phyloP scores from a whole-genome alignment of 352 stramenopile species.

The Saprolegnia diclina region DNA sequence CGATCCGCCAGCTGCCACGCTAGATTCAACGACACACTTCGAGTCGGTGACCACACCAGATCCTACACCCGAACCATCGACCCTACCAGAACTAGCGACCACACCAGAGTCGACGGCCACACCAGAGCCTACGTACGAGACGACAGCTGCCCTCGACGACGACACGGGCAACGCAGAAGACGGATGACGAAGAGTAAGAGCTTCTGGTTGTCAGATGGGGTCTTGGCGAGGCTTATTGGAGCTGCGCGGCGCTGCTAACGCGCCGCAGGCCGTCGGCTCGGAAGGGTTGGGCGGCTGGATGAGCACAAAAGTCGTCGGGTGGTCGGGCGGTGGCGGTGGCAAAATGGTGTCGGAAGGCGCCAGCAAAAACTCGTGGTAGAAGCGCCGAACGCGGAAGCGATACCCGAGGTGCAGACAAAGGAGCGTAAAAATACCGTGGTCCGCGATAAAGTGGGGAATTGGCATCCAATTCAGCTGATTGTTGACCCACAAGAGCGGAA shows the following conservation, averaged over 20 bases:
- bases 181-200: not conserved
- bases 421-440: slow-evolving; percentile 7
- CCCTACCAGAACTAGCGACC: no score
- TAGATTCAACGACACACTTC: no score
- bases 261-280: not conserved
- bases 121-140: no score
- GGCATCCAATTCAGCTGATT: not conserved
- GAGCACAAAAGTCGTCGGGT: slow-evolving; percentile 5
- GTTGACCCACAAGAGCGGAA: slow-evolving; percentile 9
- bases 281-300: slow-evolving; percentile 1
- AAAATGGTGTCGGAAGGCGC: not conserved
- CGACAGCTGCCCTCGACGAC: no score
- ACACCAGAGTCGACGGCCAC: no score
- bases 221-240: not conserved
- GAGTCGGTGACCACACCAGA: no score
- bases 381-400: slow-evolving; percentile 4
- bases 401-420: not conserved
- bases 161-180: not conserved
- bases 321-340: not conserved
- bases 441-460: slow-evolving; percentile 4
- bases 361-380: slow-evolving; percentile 6
- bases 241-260: not conserved
- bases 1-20: no score
- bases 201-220: not conserved
- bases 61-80: no score